phyloP scores from a whole-genome alignment of 2,329 filamentous ascomycete genomes.

The Stagonosporopsis vannaccii region DNA sequence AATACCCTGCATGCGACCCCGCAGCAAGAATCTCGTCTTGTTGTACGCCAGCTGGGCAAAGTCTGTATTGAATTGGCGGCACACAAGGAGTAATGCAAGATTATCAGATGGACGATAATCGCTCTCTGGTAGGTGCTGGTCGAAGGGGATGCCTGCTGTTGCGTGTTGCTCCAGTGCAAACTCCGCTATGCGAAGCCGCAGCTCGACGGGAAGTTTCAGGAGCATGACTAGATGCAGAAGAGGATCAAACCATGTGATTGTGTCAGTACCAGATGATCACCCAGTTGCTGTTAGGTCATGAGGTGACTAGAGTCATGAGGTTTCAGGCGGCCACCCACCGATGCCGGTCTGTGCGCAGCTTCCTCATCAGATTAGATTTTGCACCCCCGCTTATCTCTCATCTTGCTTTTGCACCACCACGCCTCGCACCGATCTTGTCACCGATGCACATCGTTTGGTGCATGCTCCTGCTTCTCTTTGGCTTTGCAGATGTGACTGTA shows the following conservation, averaged over 20 bases:
- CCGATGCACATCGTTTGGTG: constrained; percentile 29
- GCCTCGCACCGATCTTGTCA: constrained; percentile 5
- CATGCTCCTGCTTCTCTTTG: constrained; percentile 16
- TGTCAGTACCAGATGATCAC: not conserved
- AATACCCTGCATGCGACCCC: not conserved
- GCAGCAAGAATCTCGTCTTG: constrained; percentile 46
- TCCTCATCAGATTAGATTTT: constrained; percentile 22
- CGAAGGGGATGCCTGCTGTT: not conserved
- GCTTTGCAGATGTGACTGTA: constrained; percentile 16
- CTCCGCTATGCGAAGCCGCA: constrained; percentile 45
- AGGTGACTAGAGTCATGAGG: not conserved
- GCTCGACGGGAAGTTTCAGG: constrained; percentile 46
- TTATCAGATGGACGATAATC: constrained; percentile 20
- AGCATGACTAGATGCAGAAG: constrained; percentile 14
- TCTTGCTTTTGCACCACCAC: constrained; percentile 19
- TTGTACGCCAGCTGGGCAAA: constrained; percentile 45
- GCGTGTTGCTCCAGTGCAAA: constrained; percentile 31
- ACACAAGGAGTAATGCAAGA: constrained; percentile 47
- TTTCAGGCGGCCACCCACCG: not conserved
- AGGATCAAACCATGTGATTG: not conserved
- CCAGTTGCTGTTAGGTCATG: not conserved
- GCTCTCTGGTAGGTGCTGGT: not conserved
- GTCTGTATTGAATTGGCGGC: constrained; percentile 49
- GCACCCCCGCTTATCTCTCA: constrained; percentile 23
- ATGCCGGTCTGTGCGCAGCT: not conserved